Evolutionary conservation across 1,139 yeast species (phyloP).

Genomic region (Debaryomyces robertsiae): DNA sequence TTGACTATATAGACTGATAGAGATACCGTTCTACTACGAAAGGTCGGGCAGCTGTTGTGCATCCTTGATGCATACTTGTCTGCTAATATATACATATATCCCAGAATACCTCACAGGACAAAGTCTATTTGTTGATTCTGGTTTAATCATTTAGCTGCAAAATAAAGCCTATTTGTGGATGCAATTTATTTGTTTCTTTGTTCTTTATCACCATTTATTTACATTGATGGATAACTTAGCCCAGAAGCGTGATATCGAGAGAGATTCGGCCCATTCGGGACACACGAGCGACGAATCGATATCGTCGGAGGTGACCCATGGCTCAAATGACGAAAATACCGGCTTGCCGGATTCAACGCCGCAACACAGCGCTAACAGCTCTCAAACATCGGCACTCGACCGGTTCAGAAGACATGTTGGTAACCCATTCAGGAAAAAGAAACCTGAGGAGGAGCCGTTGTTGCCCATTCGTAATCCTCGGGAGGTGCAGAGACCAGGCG

Average conservation of each 20-base stretch:
- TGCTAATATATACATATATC: no score
- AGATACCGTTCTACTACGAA: no score
- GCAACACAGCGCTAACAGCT: neutral
- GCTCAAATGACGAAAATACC: neutral
- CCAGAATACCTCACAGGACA: no score
- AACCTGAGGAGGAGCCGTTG: conserved; percentile 17
- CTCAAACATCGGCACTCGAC: neutral
- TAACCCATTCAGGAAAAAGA: neutral
- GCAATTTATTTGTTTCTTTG: conserved; percentile 3
- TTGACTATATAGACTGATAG: no score
- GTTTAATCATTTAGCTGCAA: neutral
- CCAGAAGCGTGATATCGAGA: conserved; percentile 9
- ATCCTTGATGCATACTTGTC: no score
- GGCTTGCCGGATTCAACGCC: neutral
- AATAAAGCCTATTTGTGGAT: conserved; percentile 5
- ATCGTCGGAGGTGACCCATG: conserved; percentile 1
- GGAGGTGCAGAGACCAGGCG: conserved; percentile 2
- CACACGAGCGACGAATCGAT: conserved; percentile 15
- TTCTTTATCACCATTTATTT: neutral
- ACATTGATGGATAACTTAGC: conserved; percentile 6
- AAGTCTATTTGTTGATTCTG: no score
- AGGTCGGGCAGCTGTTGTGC: no score
- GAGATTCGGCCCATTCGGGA: conserved; percentile 13
- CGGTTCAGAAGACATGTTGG: neutral
- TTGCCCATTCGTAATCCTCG: conserved; percentile 25